phyloP scores from a whole-genome alignment of 495 filamentous ascomycete species.

The Delitschia confertaspora region DNA sequence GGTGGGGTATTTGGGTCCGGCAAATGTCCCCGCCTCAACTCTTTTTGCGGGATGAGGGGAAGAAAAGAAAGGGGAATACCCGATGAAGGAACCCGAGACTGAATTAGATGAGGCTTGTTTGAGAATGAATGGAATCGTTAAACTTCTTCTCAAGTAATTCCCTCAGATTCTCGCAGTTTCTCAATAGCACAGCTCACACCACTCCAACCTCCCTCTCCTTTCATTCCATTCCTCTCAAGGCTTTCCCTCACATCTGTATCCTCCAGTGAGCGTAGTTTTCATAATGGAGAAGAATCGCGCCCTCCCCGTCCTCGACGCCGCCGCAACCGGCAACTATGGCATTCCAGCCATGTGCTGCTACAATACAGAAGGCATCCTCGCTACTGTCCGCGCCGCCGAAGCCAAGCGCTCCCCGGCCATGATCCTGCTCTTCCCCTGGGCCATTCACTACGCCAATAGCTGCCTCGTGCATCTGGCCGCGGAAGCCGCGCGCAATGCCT shows the following conservation, averaged over 20 bases:
- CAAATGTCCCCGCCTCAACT: constrained; percentile 13
- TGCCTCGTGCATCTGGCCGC: constrained; percentile 57
- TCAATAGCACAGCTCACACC: too few relatives aligned
- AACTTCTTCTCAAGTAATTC: too few relatives aligned
- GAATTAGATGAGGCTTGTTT: too few relatives aligned
- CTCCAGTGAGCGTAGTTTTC: constrained; percentile 39
- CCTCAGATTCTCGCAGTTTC: too few relatives aligned
- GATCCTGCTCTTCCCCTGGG: constrained; percentile 85
- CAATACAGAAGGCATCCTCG: constrained; percentile 77
- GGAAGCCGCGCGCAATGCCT: constrained; percentile 52
- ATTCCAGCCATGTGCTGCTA: constrained; percentile 75
- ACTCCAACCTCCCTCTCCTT: background rate
- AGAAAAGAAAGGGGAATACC: too few relatives aligned
- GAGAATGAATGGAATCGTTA: too few relatives aligned
- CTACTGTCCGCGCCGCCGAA: constrained; percentile 69
- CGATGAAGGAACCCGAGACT: too few relatives aligned
- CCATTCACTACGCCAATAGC: constrained; percentile 58
- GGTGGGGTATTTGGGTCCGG: constrained; percentile 12
- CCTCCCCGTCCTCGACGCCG: constrained; percentile 58
- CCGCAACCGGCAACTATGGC: constrained; percentile 56
- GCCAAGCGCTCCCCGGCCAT: constrained; percentile 63
- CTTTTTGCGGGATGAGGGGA: too few relatives aligned
- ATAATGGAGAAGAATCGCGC: constrained; percentile 54
- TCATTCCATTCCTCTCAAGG: background rate
- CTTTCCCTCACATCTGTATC: background rate